Percentiles rank a stretch among this genome's conserved stretches.
Conservation (phyloP, 2,329 filamentous ascomycete genomes). For the Nemania sp. region DNA sequence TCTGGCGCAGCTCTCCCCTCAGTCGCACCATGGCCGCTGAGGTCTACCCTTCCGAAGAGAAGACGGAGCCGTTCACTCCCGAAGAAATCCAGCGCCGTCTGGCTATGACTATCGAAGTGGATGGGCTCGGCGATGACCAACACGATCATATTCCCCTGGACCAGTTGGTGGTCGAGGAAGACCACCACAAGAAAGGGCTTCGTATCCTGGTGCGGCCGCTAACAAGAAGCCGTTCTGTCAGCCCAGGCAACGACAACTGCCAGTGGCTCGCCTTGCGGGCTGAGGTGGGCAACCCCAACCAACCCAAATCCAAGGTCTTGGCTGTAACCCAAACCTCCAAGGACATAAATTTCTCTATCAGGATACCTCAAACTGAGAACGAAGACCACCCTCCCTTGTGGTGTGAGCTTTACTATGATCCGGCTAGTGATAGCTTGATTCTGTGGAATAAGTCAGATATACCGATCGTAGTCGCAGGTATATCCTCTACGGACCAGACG, state of each 20-base stretch:
- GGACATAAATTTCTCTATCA: constrained; percentile 63
- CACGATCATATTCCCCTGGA: constrained; percentile 57
- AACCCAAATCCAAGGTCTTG: constrained; percentile 59
- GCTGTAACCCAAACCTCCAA: constrained; percentile 63
- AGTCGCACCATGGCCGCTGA: constrained; percentile 50
- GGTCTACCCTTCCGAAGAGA: constrained; percentile 52
- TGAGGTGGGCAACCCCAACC: constrained; percentile 54
- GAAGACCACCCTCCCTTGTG: constrained; percentile 54
- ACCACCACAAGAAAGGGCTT: constrained; percentile 58
- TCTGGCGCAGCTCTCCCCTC: constrained; percentile 20
- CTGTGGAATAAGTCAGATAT: constrained; percentile 59
- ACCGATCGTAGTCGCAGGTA: constrained; percentile 53
- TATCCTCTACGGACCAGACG: constrained; percentile 48
- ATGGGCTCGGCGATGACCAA: constrained; percentile 45
- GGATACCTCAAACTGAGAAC: constrained; percentile 52
- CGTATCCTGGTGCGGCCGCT: constrained; percentile 61
- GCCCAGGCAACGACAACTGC: constrained; percentile 59
- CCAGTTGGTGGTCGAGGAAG: constrained; percentile 53
- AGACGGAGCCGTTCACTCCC: constrained; percentile 61
- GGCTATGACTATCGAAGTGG: constrained; percentile 47
- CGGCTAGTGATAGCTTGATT: constrained; percentile 60
- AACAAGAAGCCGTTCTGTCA: constrained; percentile 57
- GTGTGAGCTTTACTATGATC: constrained; percentile 64
- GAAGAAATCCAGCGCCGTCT: constrained; percentile 58
- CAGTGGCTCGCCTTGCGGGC: constrained; percentile 60